Evolutionary conservation across 257 asterid species (phyloP), one percentile per base, ranked within the genome.

Genomic region (Linderniella brevidens): DNA sequence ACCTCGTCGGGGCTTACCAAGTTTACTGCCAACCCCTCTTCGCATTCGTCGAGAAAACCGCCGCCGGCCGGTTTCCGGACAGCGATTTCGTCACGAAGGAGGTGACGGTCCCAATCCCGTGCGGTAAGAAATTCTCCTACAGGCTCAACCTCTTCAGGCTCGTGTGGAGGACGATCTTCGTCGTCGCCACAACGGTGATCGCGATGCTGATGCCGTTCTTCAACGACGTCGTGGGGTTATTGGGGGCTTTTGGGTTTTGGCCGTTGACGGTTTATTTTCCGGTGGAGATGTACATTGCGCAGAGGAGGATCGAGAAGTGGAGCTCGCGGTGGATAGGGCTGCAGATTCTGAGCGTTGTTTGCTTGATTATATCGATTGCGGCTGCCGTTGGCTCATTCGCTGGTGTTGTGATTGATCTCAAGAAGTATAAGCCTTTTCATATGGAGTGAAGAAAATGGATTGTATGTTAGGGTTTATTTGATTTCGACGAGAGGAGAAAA

Each of bases 201-300:
- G 73, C 97, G 3, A 82, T 82, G 93, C 64, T 82, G 6, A 17
- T 87, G 68, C 97, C 97, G 0, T 82, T 87, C 69, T 87, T 87
- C 57, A 82, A 71, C 8, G 97, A 79, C 20, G 66, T 87, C 4
- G 92, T 80, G 8, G 97, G 95, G 13, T 73, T 82, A 11, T 73
- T 87, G 9, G 97, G 97, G 1, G 94, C 97, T 0, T 58, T 82
- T 29, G 94, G 93, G 9, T 82, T 86, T 35, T 86, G 97, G 97
- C 97, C 97, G 0, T 58, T 82, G 0, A 86, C 97, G 0, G 93
- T 86, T 0, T 86, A 82, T 51, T 86, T 72, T 63, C 96, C 96
- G 0, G 90, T 86, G 35, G 96, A 86, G 62, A 86, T 86, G 93
- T 82, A 86, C 65, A 75, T 86, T 17, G 76, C 9, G 14, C 92